These are phyloP conservation scores for Erythrophleum ivorense DNA, from an alignment of 331 rosid species.

Conservation along the genomic window DNA sequence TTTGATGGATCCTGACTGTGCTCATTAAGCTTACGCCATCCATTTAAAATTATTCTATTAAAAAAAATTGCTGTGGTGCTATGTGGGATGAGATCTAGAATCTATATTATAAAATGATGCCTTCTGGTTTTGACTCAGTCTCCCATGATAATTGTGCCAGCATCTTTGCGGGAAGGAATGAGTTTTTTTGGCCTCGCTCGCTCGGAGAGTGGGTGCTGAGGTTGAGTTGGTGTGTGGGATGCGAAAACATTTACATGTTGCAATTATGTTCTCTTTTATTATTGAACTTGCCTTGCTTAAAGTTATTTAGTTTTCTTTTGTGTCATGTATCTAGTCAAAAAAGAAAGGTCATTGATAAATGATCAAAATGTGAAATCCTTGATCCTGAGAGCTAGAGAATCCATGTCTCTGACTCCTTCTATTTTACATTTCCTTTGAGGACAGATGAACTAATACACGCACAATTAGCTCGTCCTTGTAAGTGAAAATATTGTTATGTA, in stretches of 20 bases:
- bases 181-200: not conserved
- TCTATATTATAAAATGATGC: not conserved
- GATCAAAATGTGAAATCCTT: slow-evolving; percentile 4
- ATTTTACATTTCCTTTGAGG: not conserved
- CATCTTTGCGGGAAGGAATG: slow-evolving; percentile 5
- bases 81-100: slow-evolving; percentile 18
- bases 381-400: not conserved
- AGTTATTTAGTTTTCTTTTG: not conserved
- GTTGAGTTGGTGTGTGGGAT: not conserved
- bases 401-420: not conserved
- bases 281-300: not conserved
- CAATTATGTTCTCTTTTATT: not conserved
- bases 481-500: slow-evolving; percentile 2
- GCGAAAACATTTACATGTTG: not conserved
- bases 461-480: not conserved
- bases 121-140: not conserved
- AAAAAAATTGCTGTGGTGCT: not conserved
- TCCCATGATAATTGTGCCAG: not conserved
- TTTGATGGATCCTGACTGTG: not conserved
- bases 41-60: not conserved
- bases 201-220: not conserved
- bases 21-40: not conserved
- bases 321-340: not conserved
- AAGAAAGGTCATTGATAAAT: not conserved
- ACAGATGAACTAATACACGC: not conserved